A percentile compares a stretch with the other conserved stretches of the same genome.
Evolutionary conservation across 1,284 basidiomycete genomes (phyloP).

Genomic region (Golubevia pallescens): DNA sequence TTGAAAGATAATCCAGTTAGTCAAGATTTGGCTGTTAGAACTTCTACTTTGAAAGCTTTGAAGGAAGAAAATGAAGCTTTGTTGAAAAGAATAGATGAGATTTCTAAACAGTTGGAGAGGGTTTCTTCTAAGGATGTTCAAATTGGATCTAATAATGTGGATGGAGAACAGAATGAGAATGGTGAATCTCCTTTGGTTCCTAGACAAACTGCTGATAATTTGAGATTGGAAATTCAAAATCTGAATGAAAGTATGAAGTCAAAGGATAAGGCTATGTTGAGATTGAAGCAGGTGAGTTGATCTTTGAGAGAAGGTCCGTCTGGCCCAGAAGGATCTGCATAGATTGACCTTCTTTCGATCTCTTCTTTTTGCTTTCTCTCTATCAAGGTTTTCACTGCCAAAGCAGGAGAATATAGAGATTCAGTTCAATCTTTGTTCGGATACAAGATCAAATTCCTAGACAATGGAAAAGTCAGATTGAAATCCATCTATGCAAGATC

Average conservation of each 20-base stretch:
- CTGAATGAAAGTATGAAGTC: constrained; percentile 68
- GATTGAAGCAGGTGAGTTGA: constrained; percentile 71
- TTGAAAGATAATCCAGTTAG: constrained; percentile 78
- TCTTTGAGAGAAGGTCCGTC: neutral
- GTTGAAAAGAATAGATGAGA: constrained; percentile 61
- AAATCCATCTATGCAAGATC: constrained; percentile 74
- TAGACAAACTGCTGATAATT: constrained; percentile 72
- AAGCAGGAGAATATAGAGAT: constrained; percentile 80
- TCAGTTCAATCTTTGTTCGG: constrained; percentile 80
- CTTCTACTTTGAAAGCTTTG: constrained; percentile 74
- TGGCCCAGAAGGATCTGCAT: constrained; percentile 7
- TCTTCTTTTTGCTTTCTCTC: constrained; percentile 3
- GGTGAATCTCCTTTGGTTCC: constrained; percentile 72
- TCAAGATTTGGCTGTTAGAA: constrained; percentile 74
- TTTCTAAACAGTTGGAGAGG: constrained; percentile 26
- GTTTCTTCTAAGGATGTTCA: constrained; percentile 1
- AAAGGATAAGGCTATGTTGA: constrained; percentile 75
- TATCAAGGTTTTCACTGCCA: constrained; percentile 73
- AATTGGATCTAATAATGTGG: constrained; percentile 62
- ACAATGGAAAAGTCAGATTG: constrained; percentile 80
- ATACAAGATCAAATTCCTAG: constrained; percentile 81
- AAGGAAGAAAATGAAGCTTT: constrained; percentile 78
- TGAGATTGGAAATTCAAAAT: constrained; percentile 71
- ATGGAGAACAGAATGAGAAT: constrained; percentile 68
- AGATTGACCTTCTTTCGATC: constrained; percentile 2